phyloP scores from a whole-genome alignment of 2,329 filamentous ascomycete genomes.

The Sphaerostilbella broomeana region DNA sequence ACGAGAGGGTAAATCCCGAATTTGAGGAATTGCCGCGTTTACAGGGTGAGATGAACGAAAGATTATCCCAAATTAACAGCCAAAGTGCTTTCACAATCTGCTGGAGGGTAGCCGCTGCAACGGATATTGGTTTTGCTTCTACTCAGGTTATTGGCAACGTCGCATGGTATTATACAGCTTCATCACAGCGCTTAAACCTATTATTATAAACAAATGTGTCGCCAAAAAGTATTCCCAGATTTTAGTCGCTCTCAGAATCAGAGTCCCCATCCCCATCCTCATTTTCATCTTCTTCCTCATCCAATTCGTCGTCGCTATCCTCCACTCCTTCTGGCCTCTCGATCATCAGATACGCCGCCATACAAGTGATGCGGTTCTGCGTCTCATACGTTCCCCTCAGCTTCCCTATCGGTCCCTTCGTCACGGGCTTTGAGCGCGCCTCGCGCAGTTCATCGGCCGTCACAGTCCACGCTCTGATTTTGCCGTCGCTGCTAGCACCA shows the following conservation, averaged over 20 bases:
- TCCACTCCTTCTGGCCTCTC: conserved; percentile 55
- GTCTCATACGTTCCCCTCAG: conserved; percentile 77
- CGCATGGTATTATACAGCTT: too few relatives aligned
- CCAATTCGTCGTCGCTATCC: conserved; percentile 49
- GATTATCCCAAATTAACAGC: too few relatives aligned
- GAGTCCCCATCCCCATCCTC: conserved; percentile 23
- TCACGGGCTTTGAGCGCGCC: conserved; percentile 19
- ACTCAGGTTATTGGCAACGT: too few relatives aligned
- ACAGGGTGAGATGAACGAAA: too few relatives aligned
- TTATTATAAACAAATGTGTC: too few relatives aligned
- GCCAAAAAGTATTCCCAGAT: too few relatives aligned
- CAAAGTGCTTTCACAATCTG: too few relatives aligned
- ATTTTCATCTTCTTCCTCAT: conserved; percentile 36
- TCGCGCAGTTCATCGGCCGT: conserved; percentile 33
- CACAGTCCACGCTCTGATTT: conserved; percentile 71
- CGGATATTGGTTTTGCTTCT: too few relatives aligned
- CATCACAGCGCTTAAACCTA: too few relatives aligned
- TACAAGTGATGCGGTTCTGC: conserved; percentile 80
- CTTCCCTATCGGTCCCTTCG: conserved; percentile 45
- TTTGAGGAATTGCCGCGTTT: too few relatives aligned
- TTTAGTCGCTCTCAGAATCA: conserved; percentile 15
- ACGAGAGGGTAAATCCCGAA: too few relatives aligned
- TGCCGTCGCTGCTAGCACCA: conserved; percentile 78
- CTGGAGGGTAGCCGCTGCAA: too few relatives aligned
- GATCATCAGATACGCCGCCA: conserved; percentile 81